Evolutionary conservation across 345 rosid genomes (phyloP), one percentile per base, ranked within the genome.

Genomic region (Eucalyptus cloeziana): DNA sequence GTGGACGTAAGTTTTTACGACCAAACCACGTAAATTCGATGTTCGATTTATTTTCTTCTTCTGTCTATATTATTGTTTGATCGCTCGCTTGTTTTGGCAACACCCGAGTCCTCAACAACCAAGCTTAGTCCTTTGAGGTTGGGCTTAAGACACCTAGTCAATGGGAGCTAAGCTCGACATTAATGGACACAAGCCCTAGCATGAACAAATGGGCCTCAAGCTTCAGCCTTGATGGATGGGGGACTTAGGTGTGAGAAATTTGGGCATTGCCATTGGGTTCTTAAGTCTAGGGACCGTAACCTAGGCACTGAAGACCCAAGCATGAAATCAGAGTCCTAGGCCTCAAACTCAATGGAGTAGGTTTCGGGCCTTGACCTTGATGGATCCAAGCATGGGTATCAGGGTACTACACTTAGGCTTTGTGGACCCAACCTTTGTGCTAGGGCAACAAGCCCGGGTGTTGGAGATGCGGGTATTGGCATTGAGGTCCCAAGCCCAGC

Each of bases 361-460:
- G 62, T 56, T 56, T 13, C 3, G 4, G 1, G 62, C 62, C 67
- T 60, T 27, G n/a, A 27, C 67, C 4, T 60, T 60, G 67, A 27
- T 60, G n/a, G 67, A 27, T 27, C 15, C n/a, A 60, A 60, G 67
- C 67, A 60, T 11, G n/a, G n/a, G n/a, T 27, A 27, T 60, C 3
- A 1, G 0, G n/a, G n/a, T 60, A 15, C 8, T 60, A 60, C n/a
- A 27, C 30, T 12, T 12, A 60, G n/a, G n/a, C 67, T 60, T 60
- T 25, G 7, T 60, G 31, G 67, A 60, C 67, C 67, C 31, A 60
- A 27, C 7, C 67, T 25, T 60, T 60, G 31, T 56, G 62, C 13
- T 24, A 56, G 13, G 62, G 27, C 30, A 56, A 56, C 0, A 24
- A 0, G 30, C 30, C 0, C 3, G 0, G 2, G 30, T 25, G 3